Conservation (phyloP, 2,329 filamentous ascomycete genomes). For the Apiospora malaysiana region DNA sequence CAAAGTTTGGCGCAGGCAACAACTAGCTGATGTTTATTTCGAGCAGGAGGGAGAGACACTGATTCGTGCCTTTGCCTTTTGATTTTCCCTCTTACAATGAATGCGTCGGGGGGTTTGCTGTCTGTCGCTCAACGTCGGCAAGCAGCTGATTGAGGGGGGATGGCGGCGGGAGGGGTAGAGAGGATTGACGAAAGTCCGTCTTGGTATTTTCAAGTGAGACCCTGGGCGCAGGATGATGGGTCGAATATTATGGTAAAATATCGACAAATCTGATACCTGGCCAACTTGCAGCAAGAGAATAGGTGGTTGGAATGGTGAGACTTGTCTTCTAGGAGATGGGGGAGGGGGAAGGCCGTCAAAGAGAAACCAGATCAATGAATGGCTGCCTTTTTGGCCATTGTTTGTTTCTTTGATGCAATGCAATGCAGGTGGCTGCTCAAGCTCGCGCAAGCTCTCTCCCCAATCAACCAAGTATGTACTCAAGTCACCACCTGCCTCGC, state of each 20-base stretch:
- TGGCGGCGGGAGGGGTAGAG: not conserved
- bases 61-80: slow-evolving; percentile 7
- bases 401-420: slow-evolving; percentile 19
- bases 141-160: slow-evolving; percentile 11
- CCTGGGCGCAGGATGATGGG: not conserved
- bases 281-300: not conserved
- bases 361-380: not conserved
- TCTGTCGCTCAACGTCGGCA: not conserved
- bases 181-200: not conserved
- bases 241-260: not conserved
- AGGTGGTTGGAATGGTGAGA: not conserved
- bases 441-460: slow-evolving; percentile 4
- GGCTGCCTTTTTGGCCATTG: not conserved
- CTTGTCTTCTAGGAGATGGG: slow-evolving; percentile 2
- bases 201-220: slow-evolving; percentile 5
- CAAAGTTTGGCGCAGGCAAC: slow-evolving; percentile 20
- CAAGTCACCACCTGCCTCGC: not conserved
- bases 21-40: slow-evolving; percentile 22
- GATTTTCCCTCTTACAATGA: not conserved
- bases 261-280: not conserved
- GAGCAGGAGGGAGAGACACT: slow-evolving; percentile 5
- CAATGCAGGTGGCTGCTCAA: slow-evolving; percentile 15
- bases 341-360: slow-evolving; percentile 5
- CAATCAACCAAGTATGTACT: slow-evolving; percentile 4
- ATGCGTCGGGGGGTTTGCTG: not conserved